phyloP scores from a whole-genome alignment of 345 rosid species.

The Acer saccharum region DNA sequence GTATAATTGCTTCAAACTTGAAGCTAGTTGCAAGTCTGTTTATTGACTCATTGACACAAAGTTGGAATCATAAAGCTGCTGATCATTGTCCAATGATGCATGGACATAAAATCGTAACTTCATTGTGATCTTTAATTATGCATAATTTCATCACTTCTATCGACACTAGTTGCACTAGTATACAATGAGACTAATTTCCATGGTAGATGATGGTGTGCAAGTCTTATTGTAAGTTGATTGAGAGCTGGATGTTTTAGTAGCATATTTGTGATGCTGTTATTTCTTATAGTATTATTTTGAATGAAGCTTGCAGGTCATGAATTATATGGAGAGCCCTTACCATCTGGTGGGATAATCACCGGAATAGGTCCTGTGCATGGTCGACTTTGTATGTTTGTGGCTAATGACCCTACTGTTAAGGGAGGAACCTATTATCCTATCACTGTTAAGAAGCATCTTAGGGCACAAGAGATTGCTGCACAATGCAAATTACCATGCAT shows the following conservation, averaged over 20 bases:
- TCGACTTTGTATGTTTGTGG: slow-evolving; percentile 89
- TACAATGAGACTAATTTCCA: neutral
- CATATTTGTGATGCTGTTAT: slow-evolving; percentile 12
- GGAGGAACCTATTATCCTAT: slow-evolving; percentile 98
- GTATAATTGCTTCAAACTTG: neutral
- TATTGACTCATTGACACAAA: slow-evolving; percentile 2
- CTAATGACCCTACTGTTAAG: slow-evolving; percentile 95
- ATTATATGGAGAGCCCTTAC: slow-evolving; percentile 74
- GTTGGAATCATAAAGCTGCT: too few species aligned
- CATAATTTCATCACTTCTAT: neutral
- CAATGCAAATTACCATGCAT: slow-evolving; percentile 83
- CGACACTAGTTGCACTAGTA: neutral
- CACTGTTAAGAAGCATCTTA: slow-evolving; percentile 91
- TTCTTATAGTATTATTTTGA: slow-evolving; percentile 43
- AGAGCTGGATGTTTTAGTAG: neutral
- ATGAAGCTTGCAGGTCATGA: slow-evolving; percentile 97
- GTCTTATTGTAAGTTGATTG: neutral
- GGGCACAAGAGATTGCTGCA: slow-evolving; percentile 97
- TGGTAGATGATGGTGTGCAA: neutral
- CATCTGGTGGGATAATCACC: slow-evolving; percentile 85
- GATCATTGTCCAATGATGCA: neutral
- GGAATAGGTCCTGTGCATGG: slow-evolving; percentile 96
- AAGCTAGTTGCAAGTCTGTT: neutral
- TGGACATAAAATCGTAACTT: neutral
- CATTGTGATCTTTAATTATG: neutral